Percentiles rank a stretch among this genome's conserved stretches.
Evolutionary conservation across 2,329 filamentous ascomycete species (phyloP).

Genomic region (Fusarium citri): DNA sequence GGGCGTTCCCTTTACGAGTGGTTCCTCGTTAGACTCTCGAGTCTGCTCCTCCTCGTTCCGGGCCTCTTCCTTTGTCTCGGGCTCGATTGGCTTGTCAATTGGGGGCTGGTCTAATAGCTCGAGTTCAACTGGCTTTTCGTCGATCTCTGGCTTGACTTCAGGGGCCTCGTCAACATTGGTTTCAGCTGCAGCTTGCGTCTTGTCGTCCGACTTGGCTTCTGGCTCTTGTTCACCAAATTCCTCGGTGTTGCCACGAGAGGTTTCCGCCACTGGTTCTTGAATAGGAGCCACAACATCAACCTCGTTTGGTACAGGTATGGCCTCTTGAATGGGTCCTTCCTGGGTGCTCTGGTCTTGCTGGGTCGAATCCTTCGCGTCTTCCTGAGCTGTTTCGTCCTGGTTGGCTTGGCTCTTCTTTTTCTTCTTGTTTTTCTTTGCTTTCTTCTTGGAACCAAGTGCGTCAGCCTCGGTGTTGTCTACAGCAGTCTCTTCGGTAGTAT

Average conservation of each 20-base stretch:
- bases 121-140: background rate
- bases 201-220: background rate
- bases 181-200: background rate
- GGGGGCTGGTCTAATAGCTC: background rate
- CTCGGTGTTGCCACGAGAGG: background rate
- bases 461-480: slow-evolving; percentile 24
- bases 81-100: background rate
- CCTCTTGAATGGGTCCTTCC: slow-evolving; percentile 2
- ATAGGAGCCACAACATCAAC: background rate
- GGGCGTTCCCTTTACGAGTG: background rate
- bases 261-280: background rate
- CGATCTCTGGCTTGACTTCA: background rate
- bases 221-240: background rate
- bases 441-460: slow-evolving; percentile 42
- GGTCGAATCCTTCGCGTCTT: slow-evolving; percentile 12
- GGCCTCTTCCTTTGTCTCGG: background rate
- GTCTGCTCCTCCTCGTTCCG: background rate
- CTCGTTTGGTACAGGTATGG: background rate
- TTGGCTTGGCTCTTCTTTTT: slow-evolving; percentile 39
- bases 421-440: slow-evolving; percentile 52
- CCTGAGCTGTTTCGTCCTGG: slow-evolving; percentile 14
- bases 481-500: background rate
- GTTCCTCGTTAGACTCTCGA: background rate
- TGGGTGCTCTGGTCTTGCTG: slow-evolving; percentile 4
- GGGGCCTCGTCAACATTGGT: background rate